phyloP scores from a whole-genome alignment of 106 monocot genomes.

The Chionographis japonica region DNA sequence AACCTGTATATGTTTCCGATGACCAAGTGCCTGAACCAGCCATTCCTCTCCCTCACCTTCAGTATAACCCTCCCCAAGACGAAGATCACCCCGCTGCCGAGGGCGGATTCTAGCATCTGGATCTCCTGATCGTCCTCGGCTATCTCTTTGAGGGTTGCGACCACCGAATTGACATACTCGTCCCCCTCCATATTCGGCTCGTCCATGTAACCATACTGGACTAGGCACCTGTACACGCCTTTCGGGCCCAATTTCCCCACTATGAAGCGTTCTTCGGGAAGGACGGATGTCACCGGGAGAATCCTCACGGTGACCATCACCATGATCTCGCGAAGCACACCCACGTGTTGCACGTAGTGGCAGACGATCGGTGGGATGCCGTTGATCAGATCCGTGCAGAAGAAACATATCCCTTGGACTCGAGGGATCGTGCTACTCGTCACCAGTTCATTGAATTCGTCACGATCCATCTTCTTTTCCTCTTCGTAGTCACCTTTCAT shows the following conservation, averaged over 20 bases:
- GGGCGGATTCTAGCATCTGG: slow-evolving; percentile 17
- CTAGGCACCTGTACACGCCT: slow-evolving; percentile 52
- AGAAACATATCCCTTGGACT: slow-evolving; percentile 54
- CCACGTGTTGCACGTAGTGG: slow-evolving; percentile 38
- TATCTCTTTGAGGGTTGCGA: slow-evolving; percentile 17
- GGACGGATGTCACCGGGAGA: slow-evolving; percentile 31
- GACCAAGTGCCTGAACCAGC: slow-evolving; percentile 14
- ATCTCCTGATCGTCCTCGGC: slow-evolving; percentile 18
- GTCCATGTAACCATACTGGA: slow-evolving; percentile 64
- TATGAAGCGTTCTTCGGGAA: slow-evolving; percentile 34
- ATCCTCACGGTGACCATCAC: slow-evolving; percentile 44
- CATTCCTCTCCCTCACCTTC: slow-evolving; percentile 10
- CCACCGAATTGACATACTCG: slow-evolving; percentile 23
- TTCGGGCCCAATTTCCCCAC: slow-evolving; percentile 30
- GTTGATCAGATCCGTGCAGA: slow-evolving; percentile 53
- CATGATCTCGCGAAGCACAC: slow-evolving; percentile 31
- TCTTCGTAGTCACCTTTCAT: slow-evolving; percentile 43
- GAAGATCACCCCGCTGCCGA: slow-evolving; percentile 18
- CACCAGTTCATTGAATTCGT: slow-evolving; percentile 9
- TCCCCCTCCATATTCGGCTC: slow-evolving; percentile 31
- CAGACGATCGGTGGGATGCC: slow-evolving; percentile 59
- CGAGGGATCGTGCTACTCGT: slow-evolving; percentile 1
- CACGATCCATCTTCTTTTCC: slow-evolving; percentile 16
- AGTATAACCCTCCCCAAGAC: slow-evolving; percentile 43
- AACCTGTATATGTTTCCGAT: slow-evolving; percentile 42